Evolutionary conservation across 108 stramenopile genomes (phyloP).

Genomic region (Cyclotella atomus): DNA sequence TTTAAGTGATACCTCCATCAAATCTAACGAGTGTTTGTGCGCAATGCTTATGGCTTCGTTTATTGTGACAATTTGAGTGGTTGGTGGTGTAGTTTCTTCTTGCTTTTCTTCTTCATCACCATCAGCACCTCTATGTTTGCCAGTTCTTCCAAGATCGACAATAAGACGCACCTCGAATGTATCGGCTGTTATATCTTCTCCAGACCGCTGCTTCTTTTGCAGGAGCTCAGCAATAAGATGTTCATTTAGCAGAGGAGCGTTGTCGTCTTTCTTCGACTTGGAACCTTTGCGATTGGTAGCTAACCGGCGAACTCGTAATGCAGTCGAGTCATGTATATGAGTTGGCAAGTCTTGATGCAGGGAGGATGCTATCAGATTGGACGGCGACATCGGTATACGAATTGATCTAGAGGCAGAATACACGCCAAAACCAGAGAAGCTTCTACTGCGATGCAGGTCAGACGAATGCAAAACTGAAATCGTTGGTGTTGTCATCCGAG

Average conservation of each 20-base stretch:
- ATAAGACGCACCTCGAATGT: slow-evolving; percentile 61
- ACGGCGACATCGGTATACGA: too few species aligned
- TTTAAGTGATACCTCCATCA: slow-evolving; percentile 55
- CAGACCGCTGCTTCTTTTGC: not conserved
- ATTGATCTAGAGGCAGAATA: too few species aligned
- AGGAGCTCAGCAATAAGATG: slow-evolving; percentile 44
- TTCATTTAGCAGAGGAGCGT: slow-evolving; percentile 41
- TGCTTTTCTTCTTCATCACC: slow-evolving; percentile 2
- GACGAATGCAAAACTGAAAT: not conserved
- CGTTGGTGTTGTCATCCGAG: not conserved
- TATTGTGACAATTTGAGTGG: slow-evolving; percentile 51
- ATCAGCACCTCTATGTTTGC: not conserved
- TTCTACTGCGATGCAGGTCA: not conserved
- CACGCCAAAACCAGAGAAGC: not conserved
- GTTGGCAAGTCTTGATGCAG: not conserved
- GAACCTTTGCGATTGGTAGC: not conserved
- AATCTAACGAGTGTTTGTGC: slow-evolving; percentile 49
- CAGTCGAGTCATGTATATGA: not conserved
- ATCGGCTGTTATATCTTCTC: slow-evolving; percentile 36
- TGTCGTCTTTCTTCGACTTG: slow-evolving; percentile 17
- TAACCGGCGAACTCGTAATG: not conserved
- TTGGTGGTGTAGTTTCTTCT: slow-evolving; percentile 12
- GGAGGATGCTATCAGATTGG: too few species aligned
- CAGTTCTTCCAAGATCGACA: slow-evolving; percentile 54
- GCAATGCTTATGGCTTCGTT: slow-evolving; percentile 58